These are phyloP conservation scores for Bretschneidera sinensis DNA, from an alignment of 345 rosid genomes.

Conservation along the genomic window DNA sequence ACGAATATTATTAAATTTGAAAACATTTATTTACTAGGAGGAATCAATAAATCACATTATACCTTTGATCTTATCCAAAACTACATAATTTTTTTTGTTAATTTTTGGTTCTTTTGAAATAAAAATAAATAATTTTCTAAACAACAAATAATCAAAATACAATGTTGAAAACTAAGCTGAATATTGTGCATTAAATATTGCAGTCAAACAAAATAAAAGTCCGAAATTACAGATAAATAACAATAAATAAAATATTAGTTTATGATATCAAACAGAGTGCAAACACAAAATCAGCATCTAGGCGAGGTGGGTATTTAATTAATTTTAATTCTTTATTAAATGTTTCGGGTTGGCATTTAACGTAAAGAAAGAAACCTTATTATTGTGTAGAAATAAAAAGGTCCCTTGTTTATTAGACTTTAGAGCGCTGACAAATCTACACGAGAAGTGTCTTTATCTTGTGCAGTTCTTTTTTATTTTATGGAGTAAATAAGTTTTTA, in stretches of 20 bases:
- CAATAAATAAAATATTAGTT: slow-evolving; percentile 6
- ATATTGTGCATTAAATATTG: neutral
- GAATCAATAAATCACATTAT: too few relatives aligned
- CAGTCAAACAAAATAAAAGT: slow-evolving; percentile 15
- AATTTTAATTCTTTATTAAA: too few relatives aligned
- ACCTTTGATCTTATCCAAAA: neutral
- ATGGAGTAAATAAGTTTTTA: too few relatives aligned
- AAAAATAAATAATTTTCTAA: too few relatives aligned
- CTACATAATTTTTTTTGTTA: neutral
- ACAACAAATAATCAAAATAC: neutral
- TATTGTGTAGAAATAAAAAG: neutral
- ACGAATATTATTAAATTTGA: too few relatives aligned
- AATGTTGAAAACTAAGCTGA: slow-evolving; percentile 2
- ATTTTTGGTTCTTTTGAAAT: too few relatives aligned
- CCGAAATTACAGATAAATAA: neutral
- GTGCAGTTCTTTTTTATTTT: too few relatives aligned
- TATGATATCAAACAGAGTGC: slow-evolving; percentile 7
- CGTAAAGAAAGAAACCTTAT: neutral
- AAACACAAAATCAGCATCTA: slow-evolving; percentile 10
- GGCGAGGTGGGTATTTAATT: slow-evolving; percentile 1
- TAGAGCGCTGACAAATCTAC: neutral
- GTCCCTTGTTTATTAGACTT: neutral
- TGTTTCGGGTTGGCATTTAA: neutral
- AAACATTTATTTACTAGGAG: too few relatives aligned
- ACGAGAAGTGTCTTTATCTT: too few relatives aligned